Conservation (phyloP, 148 eudicot genomes). For the Camellia lanceoleosa region DNA sequence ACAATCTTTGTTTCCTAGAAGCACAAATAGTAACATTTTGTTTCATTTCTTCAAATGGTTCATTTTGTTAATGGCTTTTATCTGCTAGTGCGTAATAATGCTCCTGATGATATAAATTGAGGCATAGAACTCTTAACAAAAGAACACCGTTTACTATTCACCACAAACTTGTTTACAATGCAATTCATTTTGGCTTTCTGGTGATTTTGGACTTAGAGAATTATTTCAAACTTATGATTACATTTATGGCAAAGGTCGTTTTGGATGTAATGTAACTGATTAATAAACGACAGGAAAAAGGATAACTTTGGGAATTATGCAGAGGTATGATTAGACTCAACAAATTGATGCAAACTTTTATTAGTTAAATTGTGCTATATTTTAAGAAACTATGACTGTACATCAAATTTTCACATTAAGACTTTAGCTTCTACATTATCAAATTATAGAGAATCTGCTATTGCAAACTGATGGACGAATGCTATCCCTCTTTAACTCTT, state of each 20-base stretch:
- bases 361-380: neutral
- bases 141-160: no score
- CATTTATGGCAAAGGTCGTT: no score
- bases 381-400: no score
- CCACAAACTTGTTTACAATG: no score
- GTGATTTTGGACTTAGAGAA: no score
- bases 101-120: no score
- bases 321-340: neutral
- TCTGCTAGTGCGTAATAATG: no score
- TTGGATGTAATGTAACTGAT: neutral
- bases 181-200: no score
- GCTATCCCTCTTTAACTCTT: neutral
- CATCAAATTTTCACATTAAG: neutral
- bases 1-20: neutral
- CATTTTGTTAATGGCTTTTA: no score
- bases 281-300: neutral
- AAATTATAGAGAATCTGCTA: neutral
- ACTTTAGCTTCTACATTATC: neutral
- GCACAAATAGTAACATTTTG: neutral
- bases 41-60: no score
- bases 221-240: no score
- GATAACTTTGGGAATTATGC: neutral
- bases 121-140: no score
- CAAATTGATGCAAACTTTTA: neutral
- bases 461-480: neutral